Conservation (phyloP, 805 yeast species). For the Ogataea kodamae region DNA sequence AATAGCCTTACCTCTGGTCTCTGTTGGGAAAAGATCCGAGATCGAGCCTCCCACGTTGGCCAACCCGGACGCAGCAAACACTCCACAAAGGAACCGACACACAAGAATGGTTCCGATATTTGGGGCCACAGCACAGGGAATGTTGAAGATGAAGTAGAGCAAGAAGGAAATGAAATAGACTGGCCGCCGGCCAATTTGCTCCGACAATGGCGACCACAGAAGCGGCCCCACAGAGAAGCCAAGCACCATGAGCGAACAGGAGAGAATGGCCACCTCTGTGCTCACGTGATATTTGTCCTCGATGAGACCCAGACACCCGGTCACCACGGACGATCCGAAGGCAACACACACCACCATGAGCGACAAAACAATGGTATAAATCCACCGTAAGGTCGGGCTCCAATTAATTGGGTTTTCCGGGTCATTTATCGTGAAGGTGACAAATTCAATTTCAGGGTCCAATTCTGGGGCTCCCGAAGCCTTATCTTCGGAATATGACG, state of each 20-base stretch:
- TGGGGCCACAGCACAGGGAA: conserved; percentile 82
- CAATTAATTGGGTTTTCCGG: conserved; percentile 92
- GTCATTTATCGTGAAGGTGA: conserved; percentile 74
- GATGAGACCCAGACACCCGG: conserved; percentile 77
- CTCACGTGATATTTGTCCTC: conserved; percentile 66
- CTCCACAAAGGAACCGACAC: conserved; percentile 85
- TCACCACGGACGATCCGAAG: conserved; percentile 86
- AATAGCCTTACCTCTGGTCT: conserved; percentile 82
- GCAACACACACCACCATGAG: conserved; percentile 83
- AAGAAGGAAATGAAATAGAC: conserved; percentile 76
- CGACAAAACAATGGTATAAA: conserved; percentile 65
- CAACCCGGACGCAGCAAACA: conserved; percentile 77
- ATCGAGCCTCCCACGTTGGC: conserved; percentile 88
- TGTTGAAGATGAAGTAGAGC: conserved; percentile 73
- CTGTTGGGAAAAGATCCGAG: conserved; percentile 82
- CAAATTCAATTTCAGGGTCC: conserved; percentile 75
- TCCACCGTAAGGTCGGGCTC: conserved; percentile 54
- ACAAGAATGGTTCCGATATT: conserved; percentile 78
- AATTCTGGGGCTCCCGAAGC: conserved; percentile 32
- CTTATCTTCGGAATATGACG: conserved; percentile 25
- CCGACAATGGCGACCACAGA: conserved; percentile 85
- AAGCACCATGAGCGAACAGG: conserved; percentile 83
- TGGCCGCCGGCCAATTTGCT: conserved; percentile 80
- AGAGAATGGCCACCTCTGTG: conserved; percentile 70
- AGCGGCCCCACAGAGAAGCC: conserved; percentile 88